Evolutionary conservation across 2,329 filamentous ascomycete genomes (phyloP).

Genomic region (Claviceps sorghi): DNA sequence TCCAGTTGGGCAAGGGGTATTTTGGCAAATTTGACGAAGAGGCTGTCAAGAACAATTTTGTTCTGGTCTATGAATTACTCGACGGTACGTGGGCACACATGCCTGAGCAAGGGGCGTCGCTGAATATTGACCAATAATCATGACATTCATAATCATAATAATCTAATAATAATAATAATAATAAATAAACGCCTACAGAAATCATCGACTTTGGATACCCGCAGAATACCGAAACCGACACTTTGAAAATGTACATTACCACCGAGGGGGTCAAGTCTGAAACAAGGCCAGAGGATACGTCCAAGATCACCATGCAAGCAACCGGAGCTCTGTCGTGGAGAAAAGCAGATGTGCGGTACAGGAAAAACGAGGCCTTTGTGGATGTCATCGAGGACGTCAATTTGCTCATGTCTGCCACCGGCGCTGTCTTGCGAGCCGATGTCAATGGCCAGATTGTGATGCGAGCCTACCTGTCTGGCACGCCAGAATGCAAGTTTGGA

Average conservation of each 20-base stretch:
- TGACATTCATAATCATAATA: no score
- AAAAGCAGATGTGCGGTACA: conserved; percentile 93
- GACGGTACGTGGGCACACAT: conserved; percentile 48
- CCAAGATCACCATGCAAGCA: conserved; percentile 98
- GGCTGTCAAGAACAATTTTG: conserved; percentile 99
- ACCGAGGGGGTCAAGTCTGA: conserved; percentile 96
- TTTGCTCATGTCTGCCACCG: conserved; percentile 94
- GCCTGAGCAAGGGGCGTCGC: not conserved
- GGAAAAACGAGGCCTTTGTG: conserved; percentile 98
- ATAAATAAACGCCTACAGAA: no score
- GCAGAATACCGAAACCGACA: conserved; percentile 97
- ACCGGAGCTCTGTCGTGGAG: conserved; percentile 95
- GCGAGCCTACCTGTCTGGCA: conserved; percentile 92
- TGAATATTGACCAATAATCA: no score
- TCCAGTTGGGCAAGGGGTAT: conserved; percentile 82
- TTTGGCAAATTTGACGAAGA: conserved; percentile 99
- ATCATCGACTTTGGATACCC: conserved; percentile 98
- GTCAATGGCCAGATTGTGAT: conserved; percentile 97
- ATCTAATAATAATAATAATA: no score
- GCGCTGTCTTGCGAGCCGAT: conserved; percentile 85
- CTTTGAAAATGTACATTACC: conserved; percentile 99
- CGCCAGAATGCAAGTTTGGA: conserved; percentile 96
- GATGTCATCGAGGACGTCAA: conserved; percentile 99
- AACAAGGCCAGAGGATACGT: conserved; percentile 73
- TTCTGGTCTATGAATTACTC: conserved; percentile 90